Base-by-base conservation (phyloP, 805 yeast genomes). In the Yarrowia hollandica region DNA sequence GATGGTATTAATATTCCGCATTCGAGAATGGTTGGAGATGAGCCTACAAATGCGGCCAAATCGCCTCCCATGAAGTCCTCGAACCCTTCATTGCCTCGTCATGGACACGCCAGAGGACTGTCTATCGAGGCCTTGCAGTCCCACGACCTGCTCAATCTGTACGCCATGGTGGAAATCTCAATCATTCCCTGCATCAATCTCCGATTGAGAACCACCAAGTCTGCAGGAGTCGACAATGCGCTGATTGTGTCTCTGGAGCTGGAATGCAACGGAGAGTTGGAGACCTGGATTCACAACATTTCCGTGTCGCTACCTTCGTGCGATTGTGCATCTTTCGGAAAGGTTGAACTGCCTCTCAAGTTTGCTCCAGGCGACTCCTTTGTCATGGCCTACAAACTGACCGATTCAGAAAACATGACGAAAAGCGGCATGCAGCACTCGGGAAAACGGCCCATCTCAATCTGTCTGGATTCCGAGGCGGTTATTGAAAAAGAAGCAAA, bases 201-300 rank as follows among this genome's bases (percentile, higher is more conserved):
- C 5, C 72, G 76, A 56, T 67, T 81, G 15, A 72, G 78, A 42
- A 77, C 80, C 26, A 74, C 80, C 7, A 77, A 76, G 60, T 77
- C 82, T 5, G 79, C 80, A 5, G 80, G 82, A 8, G 70, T 77
- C 41, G 72, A 74, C 62, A 75, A 76, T 59, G 65, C 75, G 2
- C 64, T 81, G 1, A 66, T 81, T n/a, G 75, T 82, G 1, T 77
- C 81, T 0, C 67, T 81, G 42, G 80, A 77, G 57, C 67, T 81
- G 10, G 82, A 79, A 60, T 70, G 77, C 1, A 74, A 82, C 0
- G 79, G 77, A 2, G 76, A 69, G 30, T 67, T 80, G 14, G 61
- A 60, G 5, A 59, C 66, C 1, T 33, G 46, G 12, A 64, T 67
- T 9, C 46, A 46, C n/a, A 58, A 65, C 19, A 64, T 42, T 1